These are phyloP conservation scores for Tuctoria greenei DNA, from an alignment of 176 grass and related monocot genomes.

Conservation along the genomic window DNA sequence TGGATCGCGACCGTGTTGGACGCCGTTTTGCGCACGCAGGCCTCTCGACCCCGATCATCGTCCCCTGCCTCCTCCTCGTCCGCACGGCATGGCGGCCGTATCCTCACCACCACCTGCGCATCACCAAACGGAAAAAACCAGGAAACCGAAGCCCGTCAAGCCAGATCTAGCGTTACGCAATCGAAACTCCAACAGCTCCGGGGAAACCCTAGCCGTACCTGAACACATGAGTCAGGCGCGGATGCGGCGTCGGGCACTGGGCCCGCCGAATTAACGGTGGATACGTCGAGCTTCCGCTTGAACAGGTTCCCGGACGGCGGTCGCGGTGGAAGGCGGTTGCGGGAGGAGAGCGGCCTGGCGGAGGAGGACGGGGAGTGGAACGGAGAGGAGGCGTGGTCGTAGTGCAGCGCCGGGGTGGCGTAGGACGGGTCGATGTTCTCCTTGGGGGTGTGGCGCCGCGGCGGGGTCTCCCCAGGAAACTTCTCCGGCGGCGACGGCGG, in stretches of 20 bases:
- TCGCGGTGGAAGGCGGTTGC: conserved; percentile 59
- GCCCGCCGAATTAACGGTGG: conserved; percentile 35
- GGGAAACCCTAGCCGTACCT: conserved; percentile 37
- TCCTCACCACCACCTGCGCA: conserved; percentile 76
- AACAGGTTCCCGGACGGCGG: conserved; percentile 51
- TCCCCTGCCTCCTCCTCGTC: conserved; percentile 44
- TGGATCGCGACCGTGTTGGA: conserved; percentile 61
- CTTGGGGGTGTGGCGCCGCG: conserved; percentile 47
- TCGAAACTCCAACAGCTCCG: not conserved
- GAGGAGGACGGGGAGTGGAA: conserved; percentile 49
- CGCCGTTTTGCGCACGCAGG: conserved; percentile 54
- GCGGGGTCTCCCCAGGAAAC: conserved; percentile 39
- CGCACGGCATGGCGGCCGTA: conserved; percentile 60
- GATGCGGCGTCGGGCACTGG: conserved; percentile 2
- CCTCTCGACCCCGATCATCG: conserved; percentile 26
- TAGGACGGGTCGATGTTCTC: conserved; percentile 42
- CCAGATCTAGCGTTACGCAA: conserved; percentile 30
- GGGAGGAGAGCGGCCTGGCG: conserved; percentile 38
- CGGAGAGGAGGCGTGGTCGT: conserved; percentile 26
- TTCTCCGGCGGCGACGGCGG: conserved; percentile 34
- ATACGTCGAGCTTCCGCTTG: conserved; percentile 66
- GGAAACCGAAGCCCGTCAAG: conserved; percentile 1
- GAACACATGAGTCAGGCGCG: conserved; percentile 56
- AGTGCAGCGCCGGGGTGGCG: conserved; percentile 41
- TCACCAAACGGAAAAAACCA: conserved; percentile 9